Evolutionary conservation across 176 grass and related monocot species (phyloP), one percentile per base, ranked within the genome.

Genomic region (Oryza nivara): DNA sequence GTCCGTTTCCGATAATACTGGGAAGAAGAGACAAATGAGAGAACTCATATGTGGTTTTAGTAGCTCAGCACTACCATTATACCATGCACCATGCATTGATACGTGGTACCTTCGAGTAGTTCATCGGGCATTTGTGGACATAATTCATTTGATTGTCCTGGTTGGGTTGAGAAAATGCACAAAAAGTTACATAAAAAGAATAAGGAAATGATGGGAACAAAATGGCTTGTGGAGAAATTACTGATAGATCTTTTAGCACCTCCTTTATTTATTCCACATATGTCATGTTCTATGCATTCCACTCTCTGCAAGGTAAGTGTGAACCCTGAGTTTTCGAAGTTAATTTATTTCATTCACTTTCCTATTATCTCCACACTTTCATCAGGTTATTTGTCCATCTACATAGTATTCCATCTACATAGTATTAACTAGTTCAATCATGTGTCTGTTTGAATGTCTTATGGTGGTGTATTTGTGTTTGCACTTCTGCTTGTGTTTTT

Each of bases 81-180:
- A 64, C 20, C 49, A 80, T 80, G 81, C 25, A 63, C 19, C 20
- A 63, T 63, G 54, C 11, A 36, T 17, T 70, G 67, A 48, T 79
- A 43, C 16, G 10, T 38, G 40, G 52, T 58, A 41, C 32, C 20
- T 69, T 11, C 17, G n/a, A 67, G 65, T 26, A 66, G 44, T 11
- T 67, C 56, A 43, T 71, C 22, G 4, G 20, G 65, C 32, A 70
- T 13, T 52, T 65, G 45, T 77, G 72, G 43, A 66, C 15, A 9
- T 63, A 20, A n/a, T 63, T 22, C 58, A 63, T 63, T 83, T 10
- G n/a, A 30, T 35, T 78, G 19, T 7, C 66, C 5, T 13, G 52
- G 74, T 84, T 51, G 30, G 32, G 15, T 83, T 17, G 41, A 48
- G n/a, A 48, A 16, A 66, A 35, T 67, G 17, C 8, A 49, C 26